Conservation (phyloP, 2,329 filamentous ascomycete genomes). For the Phaeosphaeria sp. region DNA sequence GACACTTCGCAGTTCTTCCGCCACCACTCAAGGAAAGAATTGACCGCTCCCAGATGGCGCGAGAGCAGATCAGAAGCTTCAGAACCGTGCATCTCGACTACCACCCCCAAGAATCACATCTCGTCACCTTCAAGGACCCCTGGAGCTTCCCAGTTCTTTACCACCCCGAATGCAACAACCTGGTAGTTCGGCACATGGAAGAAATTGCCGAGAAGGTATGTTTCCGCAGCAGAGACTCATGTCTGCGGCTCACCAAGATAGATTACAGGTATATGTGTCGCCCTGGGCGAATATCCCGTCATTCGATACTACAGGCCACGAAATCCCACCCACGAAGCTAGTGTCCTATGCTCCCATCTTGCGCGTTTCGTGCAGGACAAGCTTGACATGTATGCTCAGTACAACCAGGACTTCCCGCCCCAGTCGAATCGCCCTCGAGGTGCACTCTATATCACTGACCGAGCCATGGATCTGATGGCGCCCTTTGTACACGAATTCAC, state of each 20-base stretch:
- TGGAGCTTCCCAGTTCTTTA: slow-evolving; percentile 95
- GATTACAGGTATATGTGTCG: slow-evolving; percentile 87
- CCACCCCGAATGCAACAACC: slow-evolving; percentile 85
- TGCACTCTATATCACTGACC: slow-evolving; percentile 84
- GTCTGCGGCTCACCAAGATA: slow-evolving; percentile 43
- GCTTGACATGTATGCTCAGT: slow-evolving; percentile 86
- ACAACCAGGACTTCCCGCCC: slow-evolving; percentile 83
- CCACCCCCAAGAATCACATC: slow-evolving; percentile 86
- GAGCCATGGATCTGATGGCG: slow-evolving; percentile 89
- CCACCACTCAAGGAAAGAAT: slow-evolving; percentile 74
- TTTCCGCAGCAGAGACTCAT: not conserved
- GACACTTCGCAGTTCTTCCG: slow-evolving; percentile 64
- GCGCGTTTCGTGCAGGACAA: slow-evolving; percentile 92
- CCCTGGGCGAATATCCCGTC: slow-evolving; percentile 90
- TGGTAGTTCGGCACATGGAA: slow-evolving; percentile 84
- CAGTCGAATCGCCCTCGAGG: slow-evolving; percentile 78
- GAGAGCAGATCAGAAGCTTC: slow-evolving; percentile 79
- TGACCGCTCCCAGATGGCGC: slow-evolving; percentile 71
- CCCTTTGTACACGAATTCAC: slow-evolving; percentile 95
- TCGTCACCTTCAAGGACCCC: slow-evolving; percentile 90
- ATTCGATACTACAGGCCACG: slow-evolving; percentile 88
- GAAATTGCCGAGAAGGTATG: slow-evolving; percentile 83
- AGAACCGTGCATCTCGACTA: slow-evolving; percentile 87
- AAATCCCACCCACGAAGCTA: slow-evolving; percentile 81
- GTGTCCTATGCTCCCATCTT: slow-evolving; percentile 84